These are phyloP conservation scores for Sporobolus alterniflorus DNA, from an alignment of 202 grass and related monocot genomes.

Conservation along the genomic window DNA sequence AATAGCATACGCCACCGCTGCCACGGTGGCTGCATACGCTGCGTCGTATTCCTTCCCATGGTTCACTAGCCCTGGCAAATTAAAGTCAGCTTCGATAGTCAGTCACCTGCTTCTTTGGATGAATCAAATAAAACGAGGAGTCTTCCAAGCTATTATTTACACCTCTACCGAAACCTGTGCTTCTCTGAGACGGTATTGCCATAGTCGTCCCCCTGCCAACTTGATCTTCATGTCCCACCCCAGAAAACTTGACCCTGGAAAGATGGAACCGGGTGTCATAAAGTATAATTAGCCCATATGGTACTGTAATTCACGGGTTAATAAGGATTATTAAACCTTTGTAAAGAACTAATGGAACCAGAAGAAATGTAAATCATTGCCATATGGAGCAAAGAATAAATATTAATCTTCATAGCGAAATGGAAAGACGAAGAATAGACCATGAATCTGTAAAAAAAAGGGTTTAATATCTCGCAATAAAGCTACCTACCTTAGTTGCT, in stretches of 20 bases:
- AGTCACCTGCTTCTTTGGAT: too few species aligned
- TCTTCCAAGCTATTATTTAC: background rate
- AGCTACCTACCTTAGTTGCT: slow-evolving; percentile 45
- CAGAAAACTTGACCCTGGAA: slow-evolving; percentile 49
- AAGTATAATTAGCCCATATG: too few species aligned
- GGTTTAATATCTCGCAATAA: background rate
- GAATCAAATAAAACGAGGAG: background rate
- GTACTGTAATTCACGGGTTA: too few species aligned
- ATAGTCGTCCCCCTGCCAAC: background rate
- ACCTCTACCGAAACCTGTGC: slow-evolving; percentile 35
- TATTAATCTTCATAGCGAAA: background rate
- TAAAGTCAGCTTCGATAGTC: background rate
- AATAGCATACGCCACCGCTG: slow-evolving; percentile 70
- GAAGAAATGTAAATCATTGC: too few species aligned
- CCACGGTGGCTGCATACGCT: slow-evolving; percentile 47
- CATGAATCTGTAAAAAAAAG: background rate
- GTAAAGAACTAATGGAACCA: background rate
- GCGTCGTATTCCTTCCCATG: slow-evolving; percentile 45
- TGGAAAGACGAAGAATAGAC: background rate
- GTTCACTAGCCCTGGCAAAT: background rate
- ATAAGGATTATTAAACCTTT: background rate
- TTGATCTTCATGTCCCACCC: slow-evolving; percentile 33
- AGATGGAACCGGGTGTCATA: too few species aligned
- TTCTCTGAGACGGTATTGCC: slow-evolving; percentile 4
- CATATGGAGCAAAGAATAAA: background rate